Base-by-base conservation (phyloP, 1,139 yeast genomes). In the Taphrina flavorubra region DNA sequence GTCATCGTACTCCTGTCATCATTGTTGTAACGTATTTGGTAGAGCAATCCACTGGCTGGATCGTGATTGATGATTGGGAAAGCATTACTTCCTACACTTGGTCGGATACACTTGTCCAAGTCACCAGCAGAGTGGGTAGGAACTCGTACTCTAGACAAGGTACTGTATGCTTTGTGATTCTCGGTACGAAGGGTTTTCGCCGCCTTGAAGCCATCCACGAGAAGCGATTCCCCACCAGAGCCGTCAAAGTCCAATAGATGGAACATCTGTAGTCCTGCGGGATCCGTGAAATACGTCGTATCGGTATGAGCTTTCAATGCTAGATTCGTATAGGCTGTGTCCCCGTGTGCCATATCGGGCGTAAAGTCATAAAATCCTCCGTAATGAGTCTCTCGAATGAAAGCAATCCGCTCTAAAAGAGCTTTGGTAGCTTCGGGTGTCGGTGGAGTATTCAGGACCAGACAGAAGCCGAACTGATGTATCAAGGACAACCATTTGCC, bases 41-140 rank as follows among this genome's bases (percentile, higher is more conserved):
- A 78, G 71, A 88, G 80, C 56, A 86, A 80, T 0, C 87, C 88
- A 1, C 81, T 75, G 2, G 73, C 72, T 4, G 78, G 76, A 74
- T 86, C 85, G 71, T 86, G 84, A 73, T 84, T 85, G 76, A 88
- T 84, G 1, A 88, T 82, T 1, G 92, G 90, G n/a, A 68, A 64
- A 3, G 63, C 69, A 20, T 51, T 44, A 73, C 82, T 85, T 0
- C 87, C 82, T 51, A 83, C 79, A 65, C 84, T 85, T 0, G 89
- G 90, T 73, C 85, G 87, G 68, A 87, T 86, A 74, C 89, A 85
- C 25, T 86, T 89, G 68, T 80, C 83, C 65, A 82, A 87, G 74
- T 88, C 92, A 14, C 94, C 94, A 0, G 92, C 90, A 37, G 89
- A 85, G 76, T 88, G 92, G 31, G 90, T 90, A n/a, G 89, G 88